Evolutionary conservation across 2,329 filamentous ascomycete genomes (phyloP).

Genomic region (Stagonosporopsis cucurbitacearum): DNA sequence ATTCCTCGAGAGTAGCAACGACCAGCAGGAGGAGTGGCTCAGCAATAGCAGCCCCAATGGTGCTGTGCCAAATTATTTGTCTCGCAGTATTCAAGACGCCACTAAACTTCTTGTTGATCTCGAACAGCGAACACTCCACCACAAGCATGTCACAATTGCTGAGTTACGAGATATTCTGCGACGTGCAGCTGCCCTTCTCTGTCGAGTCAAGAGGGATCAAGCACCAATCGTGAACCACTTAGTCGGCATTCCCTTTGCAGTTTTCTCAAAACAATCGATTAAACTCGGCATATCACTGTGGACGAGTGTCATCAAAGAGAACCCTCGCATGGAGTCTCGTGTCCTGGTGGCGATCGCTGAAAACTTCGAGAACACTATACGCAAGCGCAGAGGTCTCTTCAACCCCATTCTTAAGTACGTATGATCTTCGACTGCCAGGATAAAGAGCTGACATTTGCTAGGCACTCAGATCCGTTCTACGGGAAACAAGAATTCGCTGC

Average conservation of each 20-base stretch:
- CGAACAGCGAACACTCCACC: constrained; percentile 71
- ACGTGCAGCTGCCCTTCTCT: constrained; percentile 84
- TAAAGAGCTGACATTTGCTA: constrained; percentile 40
- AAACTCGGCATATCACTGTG: constrained; percentile 94
- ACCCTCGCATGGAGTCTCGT: constrained; percentile 83
- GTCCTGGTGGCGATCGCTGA: constrained; percentile 86
- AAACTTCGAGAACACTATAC: constrained; percentile 87
- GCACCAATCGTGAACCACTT: constrained; percentile 83
- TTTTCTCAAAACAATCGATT: constrained; percentile 95
- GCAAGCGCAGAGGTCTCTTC: constrained; percentile 81
- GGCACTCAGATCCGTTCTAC: constrained; percentile 85
- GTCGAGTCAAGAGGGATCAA: constrained; percentile 75
- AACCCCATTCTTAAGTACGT: constrained; percentile 69
- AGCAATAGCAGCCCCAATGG: constrained; percentile 53
- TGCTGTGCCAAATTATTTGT: constrained; percentile 30
- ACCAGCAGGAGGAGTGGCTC: constrained; percentile 69
- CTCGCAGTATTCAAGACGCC: constrained; percentile 58
- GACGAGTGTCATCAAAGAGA: constrained; percentile 97
- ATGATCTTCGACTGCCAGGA: not conserved
- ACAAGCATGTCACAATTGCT: constrained; percentile 71
- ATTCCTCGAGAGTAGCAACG: constrained; percentile 77
- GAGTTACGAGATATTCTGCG: constrained; percentile 84
- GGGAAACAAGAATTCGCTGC: constrained; percentile 91
- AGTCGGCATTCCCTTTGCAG: constrained; percentile 87
- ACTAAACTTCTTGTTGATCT: constrained; percentile 72